Base-by-base conservation (phyloP, 1,139 yeast genomes). In the Ogataea hybrid region DNA sequence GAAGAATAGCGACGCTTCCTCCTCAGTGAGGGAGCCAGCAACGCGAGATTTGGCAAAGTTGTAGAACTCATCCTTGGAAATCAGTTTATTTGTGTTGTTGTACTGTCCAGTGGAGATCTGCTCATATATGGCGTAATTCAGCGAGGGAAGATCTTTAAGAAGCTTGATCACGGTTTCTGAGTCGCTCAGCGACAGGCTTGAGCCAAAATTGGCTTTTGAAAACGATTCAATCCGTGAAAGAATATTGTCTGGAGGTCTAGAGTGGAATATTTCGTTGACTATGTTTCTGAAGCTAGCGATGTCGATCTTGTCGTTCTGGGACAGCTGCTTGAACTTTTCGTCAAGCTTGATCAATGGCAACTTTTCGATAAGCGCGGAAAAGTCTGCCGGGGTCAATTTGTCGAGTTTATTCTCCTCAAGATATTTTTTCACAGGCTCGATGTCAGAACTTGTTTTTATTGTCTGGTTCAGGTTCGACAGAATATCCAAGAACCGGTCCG, bases 61-160 rank as follows among this genome's bases (percentile, higher is more conserved):
- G 49, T 70, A 77, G 42, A 70, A 68, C 42, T 69, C 74, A 35
- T 71, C 75, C 42, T 62, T 61, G 14, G 69, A 62, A 17, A 57
- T 50, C 15, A 67, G 65, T 17, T 66, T 59, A 39, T 49, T 47
- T 22, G 37, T 44, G 35, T 41, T 42, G 30, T 48, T 44, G 34
- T 37, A 37, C 17, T 49, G 40, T 21, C 50, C 53, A 9, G 53
- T 41, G 11, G 53, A 43, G 12, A 61, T 51, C 41, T 54, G 59
- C 56, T 75, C 73, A 46, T 81, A 84, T 42, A 81, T 75, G 27
- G 79, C 70, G 61, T 79, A 84, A 56, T 81, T 81, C 48, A 81
- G 67, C 18, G 47, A 46, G 17, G 67, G 65, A 25, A 60, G 67
- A 62, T 57, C 71, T 62, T 47, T 72, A 63, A 63, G 42, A 21